Evolutionary conservation across 345 rosid genomes (phyloP).

Genomic region (Eucalyptus polyanthemos): DNA sequence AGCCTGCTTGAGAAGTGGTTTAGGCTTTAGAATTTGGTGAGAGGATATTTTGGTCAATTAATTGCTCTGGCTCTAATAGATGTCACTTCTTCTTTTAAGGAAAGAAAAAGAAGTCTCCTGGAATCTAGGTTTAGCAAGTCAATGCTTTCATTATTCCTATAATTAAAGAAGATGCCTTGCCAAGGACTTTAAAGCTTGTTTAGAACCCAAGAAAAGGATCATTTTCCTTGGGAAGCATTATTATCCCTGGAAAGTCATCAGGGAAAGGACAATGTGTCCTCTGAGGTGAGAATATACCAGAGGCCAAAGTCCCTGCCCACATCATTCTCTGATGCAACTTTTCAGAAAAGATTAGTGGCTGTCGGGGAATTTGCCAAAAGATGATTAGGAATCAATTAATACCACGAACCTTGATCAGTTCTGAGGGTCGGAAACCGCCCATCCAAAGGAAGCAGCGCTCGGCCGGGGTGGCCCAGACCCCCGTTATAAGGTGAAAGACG

Average conservation of each 20-base stretch:
- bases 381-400: background rate
- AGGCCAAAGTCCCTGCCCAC: background rate
- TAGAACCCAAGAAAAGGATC: background rate
- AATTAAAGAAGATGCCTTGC: background rate
- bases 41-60: background rate
- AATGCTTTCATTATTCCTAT: background rate
- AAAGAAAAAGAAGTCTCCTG: background rate
- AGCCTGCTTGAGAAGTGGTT: background rate
- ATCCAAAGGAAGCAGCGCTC: slow-evolving; percentile 99
- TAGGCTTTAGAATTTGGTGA: background rate
- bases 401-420: slow-evolving; percentile 66
- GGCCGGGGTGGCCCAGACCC: slow-evolving; percentile 82
- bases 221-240: background rate
- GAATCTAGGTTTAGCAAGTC: background rate
- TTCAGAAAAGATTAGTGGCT: background rate
- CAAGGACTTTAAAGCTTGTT: background rate
- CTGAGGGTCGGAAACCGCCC: slow-evolving; percentile 95
- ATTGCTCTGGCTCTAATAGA: background rate
- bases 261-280: background rate
- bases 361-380: background rate
- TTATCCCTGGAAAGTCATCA: background rate
- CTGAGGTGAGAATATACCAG: background rate
- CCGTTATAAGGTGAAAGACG: slow-evolving; percentile 77
- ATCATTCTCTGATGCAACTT: background rate
- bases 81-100: background rate